phyloP scores from a whole-genome alignment of 805 yeast genomes.

The Metschnikowia dekortorum region DNA sequence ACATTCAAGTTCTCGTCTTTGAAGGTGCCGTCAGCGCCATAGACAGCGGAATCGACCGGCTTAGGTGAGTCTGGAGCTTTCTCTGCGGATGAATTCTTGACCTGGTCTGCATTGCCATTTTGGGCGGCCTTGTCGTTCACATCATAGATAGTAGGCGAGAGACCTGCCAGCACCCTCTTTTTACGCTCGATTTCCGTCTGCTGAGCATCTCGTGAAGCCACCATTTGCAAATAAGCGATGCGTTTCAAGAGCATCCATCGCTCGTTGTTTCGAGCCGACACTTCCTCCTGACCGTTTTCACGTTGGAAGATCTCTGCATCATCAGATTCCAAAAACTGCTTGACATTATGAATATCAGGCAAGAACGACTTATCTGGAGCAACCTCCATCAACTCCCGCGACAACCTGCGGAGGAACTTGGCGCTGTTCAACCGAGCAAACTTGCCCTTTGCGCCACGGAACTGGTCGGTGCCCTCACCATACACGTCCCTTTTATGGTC shows the following conservation, averaged over 20 bases:
- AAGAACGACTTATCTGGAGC: conserved; percentile 33
- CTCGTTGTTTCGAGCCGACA: conserved; percentile 45
- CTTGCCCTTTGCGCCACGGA: conserved; percentile 42
- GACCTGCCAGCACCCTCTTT: conserved; percentile 34
- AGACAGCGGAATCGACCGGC: not conserved
- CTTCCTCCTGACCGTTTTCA: conserved; percentile 35
- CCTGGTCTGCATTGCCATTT: not conserved
- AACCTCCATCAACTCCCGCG: conserved; percentile 43
- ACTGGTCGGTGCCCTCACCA: conserved; percentile 71
- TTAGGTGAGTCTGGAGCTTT: not conserved
- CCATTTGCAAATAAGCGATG: conserved; percentile 63
- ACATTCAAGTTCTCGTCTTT: conserved; percentile 2
- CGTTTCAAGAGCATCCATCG: conserved; percentile 72
- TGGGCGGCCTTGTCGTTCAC: not conserved
- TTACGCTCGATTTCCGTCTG: conserved; percentile 36
- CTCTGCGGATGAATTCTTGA: not conserved
- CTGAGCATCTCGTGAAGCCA: conserved; percentile 48
- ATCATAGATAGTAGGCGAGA: conserved; percentile 14
- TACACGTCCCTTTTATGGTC: conserved; percentile 67
- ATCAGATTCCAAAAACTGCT: conserved; percentile 50
- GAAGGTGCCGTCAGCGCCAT: not conserved
- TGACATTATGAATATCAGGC: conserved; percentile 56
- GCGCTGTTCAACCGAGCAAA: conserved; percentile 52
- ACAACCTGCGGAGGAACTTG: conserved; percentile 52
- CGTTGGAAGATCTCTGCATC: conserved; percentile 32